These are phyloP conservation scores for Picochlorum sp. DNA, from an alignment of 139 green algal genomes.

Conservation along the genomic window DNA sequence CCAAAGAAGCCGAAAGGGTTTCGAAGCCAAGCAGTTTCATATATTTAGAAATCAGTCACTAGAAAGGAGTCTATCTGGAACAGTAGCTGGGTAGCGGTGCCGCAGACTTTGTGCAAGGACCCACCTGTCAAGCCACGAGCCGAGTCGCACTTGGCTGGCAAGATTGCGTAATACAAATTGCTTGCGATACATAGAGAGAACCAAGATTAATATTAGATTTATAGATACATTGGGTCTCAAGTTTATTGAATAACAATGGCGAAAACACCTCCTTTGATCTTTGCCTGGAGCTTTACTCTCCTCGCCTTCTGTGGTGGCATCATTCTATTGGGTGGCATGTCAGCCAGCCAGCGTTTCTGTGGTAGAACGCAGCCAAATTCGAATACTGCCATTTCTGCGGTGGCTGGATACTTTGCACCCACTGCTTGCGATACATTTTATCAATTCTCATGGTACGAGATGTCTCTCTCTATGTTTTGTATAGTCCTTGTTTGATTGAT, in stretches of 20 bases:
- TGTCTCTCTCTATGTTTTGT: too few relatives aligned
- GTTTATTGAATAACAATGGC: not conserved
- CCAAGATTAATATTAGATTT: not conserved
- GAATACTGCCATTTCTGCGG: not conserved
- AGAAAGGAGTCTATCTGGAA: too few relatives aligned
- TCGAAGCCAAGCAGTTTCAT: too few relatives aligned
- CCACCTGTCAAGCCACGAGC: not conserved
- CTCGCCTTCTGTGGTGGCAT: conserved; percentile 5
- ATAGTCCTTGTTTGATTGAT: too few relatives aligned
- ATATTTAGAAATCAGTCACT: too few relatives aligned
- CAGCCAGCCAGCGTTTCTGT: conserved; percentile 9
- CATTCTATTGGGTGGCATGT: conserved; percentile 22
- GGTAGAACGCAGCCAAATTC: not conserved
- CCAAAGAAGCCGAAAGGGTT: too few relatives aligned
- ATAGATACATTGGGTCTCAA: not conserved
- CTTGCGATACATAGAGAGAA: not conserved
- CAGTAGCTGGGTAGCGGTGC: too few relatives aligned
- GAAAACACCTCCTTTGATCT: not conserved
- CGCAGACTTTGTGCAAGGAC: too few relatives aligned
- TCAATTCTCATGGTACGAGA: conserved; percentile 13
- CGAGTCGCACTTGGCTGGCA: not conserved
- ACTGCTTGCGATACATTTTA: conserved; percentile 8
- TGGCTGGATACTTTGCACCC: not conserved
- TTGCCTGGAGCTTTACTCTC: not conserved
- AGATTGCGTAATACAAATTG: not conserved